Base-by-base conservation (phyloP, 192 early-diverging fungal genomes). In the Dispira parvispora region DNA sequence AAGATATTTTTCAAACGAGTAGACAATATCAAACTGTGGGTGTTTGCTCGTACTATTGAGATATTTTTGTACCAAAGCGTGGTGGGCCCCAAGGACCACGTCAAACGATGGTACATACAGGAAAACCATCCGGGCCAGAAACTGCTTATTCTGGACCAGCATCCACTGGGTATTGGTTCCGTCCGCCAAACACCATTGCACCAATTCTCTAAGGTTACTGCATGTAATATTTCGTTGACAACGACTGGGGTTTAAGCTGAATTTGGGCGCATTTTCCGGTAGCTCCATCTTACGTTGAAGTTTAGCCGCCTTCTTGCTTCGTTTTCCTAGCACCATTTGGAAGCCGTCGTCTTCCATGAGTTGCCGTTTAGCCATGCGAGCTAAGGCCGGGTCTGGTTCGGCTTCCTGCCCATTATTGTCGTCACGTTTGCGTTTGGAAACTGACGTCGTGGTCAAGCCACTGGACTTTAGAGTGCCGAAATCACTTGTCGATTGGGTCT, bases 41-140 rank as follows among this genome's bases (percentile, higher is more conserved):
- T 18, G 10, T 8, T 53, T 25, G 52, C 52, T 25, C 9, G 10
- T 20, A n/a, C 9, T 9, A 8, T 23, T 57, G 55, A 32, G 8
- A 9, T 6, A 27, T 27, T 21, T 11, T 6, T 23, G 10, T 11
- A 23, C 55, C 12, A 57, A 38, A 6, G 11, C 5, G 23, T 57
- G 5, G 55, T 21, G 27, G 43, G 43, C 5, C 12, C n/a, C n/a
- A 6, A 57, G 26, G 4, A 23, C 20, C 25, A 32, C 20, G n/a
- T 57, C 55, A 9, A 57, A 38, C 14, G 9, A 57, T 23, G 55
- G 55, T 11, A 57, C 26, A 27, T 57, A n/a, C 55, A 57, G 28
- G 27, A 57, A 11, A 32, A 57, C 55, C 4, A 32, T 27, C 8
- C 23, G 27, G 8, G 11, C 12, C 8, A 57, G 55, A 38, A 42